A percentile compares a stretch with the other conserved stretches of the same genome.
Conservation (phyloP, 306 rosid genomes). For the Cicer cuneatum region DNA sequence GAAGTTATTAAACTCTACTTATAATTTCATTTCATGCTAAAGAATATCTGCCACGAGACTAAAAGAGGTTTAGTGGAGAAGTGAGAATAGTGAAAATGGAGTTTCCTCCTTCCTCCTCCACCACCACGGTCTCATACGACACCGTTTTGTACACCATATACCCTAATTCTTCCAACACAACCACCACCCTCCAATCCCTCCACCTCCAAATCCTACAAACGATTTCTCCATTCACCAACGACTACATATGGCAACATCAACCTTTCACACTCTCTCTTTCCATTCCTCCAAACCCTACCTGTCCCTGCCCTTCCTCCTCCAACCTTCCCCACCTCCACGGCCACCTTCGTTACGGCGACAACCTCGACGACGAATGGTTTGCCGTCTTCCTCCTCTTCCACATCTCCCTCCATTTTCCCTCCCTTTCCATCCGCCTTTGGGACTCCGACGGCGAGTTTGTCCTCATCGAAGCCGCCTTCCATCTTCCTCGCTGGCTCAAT, state of each 20-base stretch:
- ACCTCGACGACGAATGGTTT: constrained; percentile 95
- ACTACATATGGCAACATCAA: constrained; percentile 91
- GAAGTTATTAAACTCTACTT: too few species aligned
- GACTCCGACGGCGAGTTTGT: constrained; percentile 95
- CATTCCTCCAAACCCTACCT: constrained; percentile 54
- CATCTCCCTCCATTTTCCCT: constrained; percentile 59
- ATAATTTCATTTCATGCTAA: too few species aligned
- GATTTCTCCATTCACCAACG: constrained; percentile 61
- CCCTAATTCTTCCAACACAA: constrained; percentile 45
- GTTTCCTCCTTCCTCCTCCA: constrained; percentile 45
- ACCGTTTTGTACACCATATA: constrained; percentile 86
- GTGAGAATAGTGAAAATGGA: constrained; percentile 22
- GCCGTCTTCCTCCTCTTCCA: constrained; percentile 83
- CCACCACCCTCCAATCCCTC: constrained; percentile 68
- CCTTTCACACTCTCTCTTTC: constrained; percentile 77
- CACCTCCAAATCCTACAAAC: constrained; percentile 73
- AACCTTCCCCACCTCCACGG: constrained; percentile 84
- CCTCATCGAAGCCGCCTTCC: constrained; percentile 92
- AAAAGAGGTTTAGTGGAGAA: background rate
- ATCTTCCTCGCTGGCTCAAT: constrained; percentile 94
- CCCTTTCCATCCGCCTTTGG: constrained; percentile 79
- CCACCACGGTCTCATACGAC: constrained; percentile 56
- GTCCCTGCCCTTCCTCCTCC: constrained; percentile 65
- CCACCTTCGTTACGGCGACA: constrained; percentile 83
- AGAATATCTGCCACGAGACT: too few species aligned